Evolutionary conservation across 139 green algal genomes (phyloP), one percentile per base, ranked within the genome.

Genomic region (Closterium sp.): DNA sequence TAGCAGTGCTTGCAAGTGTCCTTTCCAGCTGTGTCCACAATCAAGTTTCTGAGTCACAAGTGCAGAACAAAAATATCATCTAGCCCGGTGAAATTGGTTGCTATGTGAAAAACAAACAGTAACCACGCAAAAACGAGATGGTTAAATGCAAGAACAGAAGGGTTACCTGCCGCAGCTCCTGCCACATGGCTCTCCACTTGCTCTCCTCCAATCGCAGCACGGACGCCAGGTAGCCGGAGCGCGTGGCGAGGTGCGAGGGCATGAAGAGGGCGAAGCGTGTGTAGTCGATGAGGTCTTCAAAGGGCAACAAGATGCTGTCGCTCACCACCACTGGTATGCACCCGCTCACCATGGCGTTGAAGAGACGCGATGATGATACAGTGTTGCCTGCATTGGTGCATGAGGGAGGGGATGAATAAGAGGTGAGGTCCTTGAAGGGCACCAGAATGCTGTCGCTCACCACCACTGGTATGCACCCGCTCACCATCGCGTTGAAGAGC

Each of bases 291-390:
- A 45, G n/a, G 85, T 94, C 89, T 89, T 94, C 91, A 11, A 93
- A 94, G 0, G 91, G 91, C 2, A 94, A 70, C 89, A 91, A 2
- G 31, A 93, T 31, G 22, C 28, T 30, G 31, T 93, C 87, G 70
- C 91, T 93, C 27, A 93, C 91, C n/a, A 93, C 88, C 28, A 93
- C 91, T 29, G 88, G 91, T 4, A 93, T 29, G 84, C 91, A 93
- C 19, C 88, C 28, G 32, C 50, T 93, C 6, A 94, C 34, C 70
- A 93, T 90, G 2, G 88, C 70, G 32, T 93, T 88, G 31, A 93
- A 93, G 88, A 93, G 31, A 9, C 91, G 91, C 1, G 87, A 93
- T 5, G 88, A 45, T 9, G 88, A 93, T 2, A 88, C 31, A 4
- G 91, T 93, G 70, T 93, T 88, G 89, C 91, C 91, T 89, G 91